These are phyloP conservation scores for Rhamnella rubrinervis DNA, from an alignment of 331 rosid species.

Conservation along the genomic window DNA sequence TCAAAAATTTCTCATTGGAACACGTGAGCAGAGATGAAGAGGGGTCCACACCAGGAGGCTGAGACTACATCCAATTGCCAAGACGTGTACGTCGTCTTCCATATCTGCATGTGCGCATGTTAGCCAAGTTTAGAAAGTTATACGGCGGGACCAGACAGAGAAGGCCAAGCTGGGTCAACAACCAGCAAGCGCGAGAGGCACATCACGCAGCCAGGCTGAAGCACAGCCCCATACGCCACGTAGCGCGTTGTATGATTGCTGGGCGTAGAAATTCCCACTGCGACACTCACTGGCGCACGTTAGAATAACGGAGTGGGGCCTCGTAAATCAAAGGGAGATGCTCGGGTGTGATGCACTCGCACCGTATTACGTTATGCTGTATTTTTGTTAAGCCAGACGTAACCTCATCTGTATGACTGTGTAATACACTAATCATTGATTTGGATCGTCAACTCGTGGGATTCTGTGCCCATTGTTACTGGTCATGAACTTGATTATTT, in stretches of 20 bases:
- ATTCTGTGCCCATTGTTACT: not conserved
- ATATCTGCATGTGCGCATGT: constrained; percentile 16
- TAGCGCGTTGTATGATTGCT: not conserved
- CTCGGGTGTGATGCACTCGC: too few species aligned
- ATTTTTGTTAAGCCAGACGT: too few species aligned
- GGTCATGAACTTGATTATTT: not conserved
- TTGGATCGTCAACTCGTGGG: constrained; percentile 4
- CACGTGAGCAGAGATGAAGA: not conserved
- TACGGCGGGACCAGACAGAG: not conserved
- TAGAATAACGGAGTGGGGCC: not conserved
- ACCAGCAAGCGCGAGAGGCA: not conserved
- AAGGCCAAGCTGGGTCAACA: not conserved
- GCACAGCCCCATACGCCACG: not conserved
- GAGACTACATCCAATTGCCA: not conserved
- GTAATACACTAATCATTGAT: constrained; percentile 11
- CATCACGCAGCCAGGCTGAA: not conserved
- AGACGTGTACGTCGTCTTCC: constrained; percentile 18
- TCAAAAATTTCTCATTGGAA: not conserved
- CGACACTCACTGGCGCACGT: constrained; percentile 11
- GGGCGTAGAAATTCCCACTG: not conserved
- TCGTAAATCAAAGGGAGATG: not conserved
- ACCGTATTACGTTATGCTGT: too few species aligned
- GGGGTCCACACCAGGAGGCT: not conserved
- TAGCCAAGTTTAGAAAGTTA: constrained; percentile 3
- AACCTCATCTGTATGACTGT: too few species aligned